Base-by-base conservation (phyloP, 192 early-diverging fungal species). In the Coemansia sp. region DNA sequence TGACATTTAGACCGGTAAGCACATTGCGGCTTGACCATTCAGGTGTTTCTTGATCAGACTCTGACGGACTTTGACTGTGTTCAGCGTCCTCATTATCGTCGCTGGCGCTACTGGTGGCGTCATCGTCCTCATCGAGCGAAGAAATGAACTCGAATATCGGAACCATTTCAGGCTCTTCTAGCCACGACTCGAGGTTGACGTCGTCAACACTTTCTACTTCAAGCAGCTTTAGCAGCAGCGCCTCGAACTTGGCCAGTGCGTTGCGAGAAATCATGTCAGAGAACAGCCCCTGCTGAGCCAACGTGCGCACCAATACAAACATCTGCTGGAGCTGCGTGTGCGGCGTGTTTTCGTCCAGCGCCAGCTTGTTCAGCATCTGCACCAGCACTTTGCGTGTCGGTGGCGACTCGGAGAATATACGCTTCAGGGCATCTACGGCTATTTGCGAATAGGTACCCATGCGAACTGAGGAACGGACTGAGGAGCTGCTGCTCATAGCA, bases 341-440 rank as follows among this genome's bases (percentile, higher is more conserved):
- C 9, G 79, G 70, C 48, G 74, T 72, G 25, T 19, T 54, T 9
- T 82, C 79, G 45, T 82, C 79, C 0, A 82, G 64, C 1, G 65
- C 59, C 47, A 87, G 67, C 69, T 84, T 87, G 69, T 80, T 82
- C 6, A 92, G 73, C 49, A 87, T 65, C 61, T 89, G 86, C 7
- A 85, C 78, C 48, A 89, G 82, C 2, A 85, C 67, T 66, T 90
- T 92, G 58, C 89, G 75, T 1, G 79, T 82, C 27, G 75, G 84
- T 71, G 84, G 78, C 2, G 75, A 59, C 19, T 71, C 73, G 19
- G 51, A 55, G 59, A 82, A 82, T 25, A 65, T 60, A n/a, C 60
- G 58, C 64, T 88, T 87, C 27, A 92, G 72, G 11, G 89, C 73
- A 2, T 89, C 83, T n/a, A 90, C 68, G 7, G 86, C 91, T 23